phyloP scores from a whole-genome alignment of 2,329 filamentous ascomycete species.

The Aspergillus piperis region DNA sequence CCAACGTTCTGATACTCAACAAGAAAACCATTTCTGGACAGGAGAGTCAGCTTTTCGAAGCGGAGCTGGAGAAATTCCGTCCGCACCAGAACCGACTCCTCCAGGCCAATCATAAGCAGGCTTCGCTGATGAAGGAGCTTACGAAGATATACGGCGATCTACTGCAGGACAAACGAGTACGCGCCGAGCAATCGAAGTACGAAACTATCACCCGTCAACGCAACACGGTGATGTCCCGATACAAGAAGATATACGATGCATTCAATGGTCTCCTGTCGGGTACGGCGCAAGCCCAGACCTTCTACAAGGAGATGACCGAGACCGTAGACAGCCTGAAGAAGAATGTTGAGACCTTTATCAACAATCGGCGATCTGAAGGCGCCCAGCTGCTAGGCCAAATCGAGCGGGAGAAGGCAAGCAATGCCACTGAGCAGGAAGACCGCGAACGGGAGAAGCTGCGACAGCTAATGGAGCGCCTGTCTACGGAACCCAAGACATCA shows the following conservation, averaged over 20 bases:
- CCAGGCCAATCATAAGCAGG: constrained; percentile 94
- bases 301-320: constrained; percentile 95
- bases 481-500: constrained; percentile 62
- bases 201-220: constrained; percentile 83
- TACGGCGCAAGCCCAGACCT: constrained; percentile 81
- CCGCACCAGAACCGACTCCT: constrained; percentile 88
- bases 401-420: constrained; percentile 71
- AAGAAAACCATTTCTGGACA: constrained; percentile 94
- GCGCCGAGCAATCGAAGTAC: constrained; percentile 93
- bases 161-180: constrained; percentile 89
- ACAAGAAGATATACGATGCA: constrained; percentile 88
- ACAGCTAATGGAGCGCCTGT: constrained; percentile 93
- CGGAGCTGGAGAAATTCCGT: constrained; percentile 95
- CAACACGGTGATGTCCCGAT: constrained; percentile 77
- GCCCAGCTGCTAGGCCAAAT: constrained; percentile 87
- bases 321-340: constrained; percentile 89
- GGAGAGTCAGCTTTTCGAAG: constrained; percentile 88
- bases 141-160: constrained; percentile 83
- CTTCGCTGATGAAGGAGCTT: constrained; percentile 90
- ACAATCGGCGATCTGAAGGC: constrained; percentile 88
- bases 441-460: constrained; percentile 82
- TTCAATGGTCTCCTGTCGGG: constrained; percentile 88
- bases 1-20: constrained; percentile 93
- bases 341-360: constrained; percentile 96
- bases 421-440: constrained; percentile 64